phyloP scores from a whole-genome alignment of 139 green algal species.

The Microglena sp. region DNA sequence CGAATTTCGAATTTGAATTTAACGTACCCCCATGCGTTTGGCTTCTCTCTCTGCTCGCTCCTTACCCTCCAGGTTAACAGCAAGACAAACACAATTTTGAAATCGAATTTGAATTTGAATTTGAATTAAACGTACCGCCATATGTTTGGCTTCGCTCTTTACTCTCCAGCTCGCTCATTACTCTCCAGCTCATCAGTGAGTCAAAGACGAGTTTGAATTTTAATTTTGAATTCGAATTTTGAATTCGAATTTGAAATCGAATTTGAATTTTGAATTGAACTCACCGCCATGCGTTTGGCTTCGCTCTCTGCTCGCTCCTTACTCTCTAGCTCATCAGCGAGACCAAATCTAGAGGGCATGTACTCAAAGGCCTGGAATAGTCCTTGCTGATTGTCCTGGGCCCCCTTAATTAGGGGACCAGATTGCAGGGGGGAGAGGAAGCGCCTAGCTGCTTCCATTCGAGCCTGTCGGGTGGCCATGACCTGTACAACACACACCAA shows the following conservation, averaged over 20 bases:
- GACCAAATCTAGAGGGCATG: slow-evolving; percentile 30
- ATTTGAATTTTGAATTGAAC: slow-evolving; percentile 6
- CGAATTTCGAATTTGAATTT: too few relatives aligned
- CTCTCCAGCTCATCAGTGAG: too few relatives aligned
- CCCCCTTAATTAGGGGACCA: slow-evolving; percentile 2
- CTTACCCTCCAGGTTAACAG: too few relatives aligned
- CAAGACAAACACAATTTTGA: too few relatives aligned
- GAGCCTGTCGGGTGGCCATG: slow-evolving; percentile 5
- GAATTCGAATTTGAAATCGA: too few relatives aligned
- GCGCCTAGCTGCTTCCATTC: slow-evolving; percentile 14
- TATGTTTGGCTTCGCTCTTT: too few relatives aligned
- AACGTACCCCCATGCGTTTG: too few relatives aligned
- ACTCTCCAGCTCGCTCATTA: too few relatives aligned
- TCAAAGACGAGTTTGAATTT: slow-evolving; percentile 21
- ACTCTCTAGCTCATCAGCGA: slow-evolving; percentile 27
- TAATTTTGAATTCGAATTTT: too few relatives aligned
- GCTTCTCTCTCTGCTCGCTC: too few relatives aligned
- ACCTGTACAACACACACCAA: slow-evolving; percentile 15
- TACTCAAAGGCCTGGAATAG: slow-evolving; percentile 43
- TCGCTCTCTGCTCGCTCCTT: slow-evolving; percentile 37
- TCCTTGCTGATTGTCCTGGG: slow-evolving; percentile 19
- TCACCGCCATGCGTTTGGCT: slow-evolving; percentile 25
- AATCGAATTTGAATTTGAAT: too few relatives aligned
- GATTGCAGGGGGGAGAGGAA: slow-evolving; percentile 20
- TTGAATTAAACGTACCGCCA: too few relatives aligned